Percentiles rank a stretch among this genome's conserved stretches.
Conservation (phyloP, 352 stramenopile species). For the Phytophthora meadii region DNA sequence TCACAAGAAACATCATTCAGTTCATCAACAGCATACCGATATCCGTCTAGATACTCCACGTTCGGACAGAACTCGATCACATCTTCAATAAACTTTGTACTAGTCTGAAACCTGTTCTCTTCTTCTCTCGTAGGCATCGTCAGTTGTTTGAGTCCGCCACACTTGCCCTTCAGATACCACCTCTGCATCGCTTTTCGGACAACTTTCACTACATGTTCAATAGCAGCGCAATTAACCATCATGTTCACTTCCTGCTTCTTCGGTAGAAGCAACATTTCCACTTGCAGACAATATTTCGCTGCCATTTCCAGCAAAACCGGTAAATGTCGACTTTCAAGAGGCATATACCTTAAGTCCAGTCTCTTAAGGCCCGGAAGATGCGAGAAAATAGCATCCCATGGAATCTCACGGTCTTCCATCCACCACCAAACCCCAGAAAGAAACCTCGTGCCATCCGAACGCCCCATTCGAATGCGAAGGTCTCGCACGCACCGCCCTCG, state of each 20-base stretch:
- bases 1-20: conserved; percentile 37
- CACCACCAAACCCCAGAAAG: conserved; percentile 33
- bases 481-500: conserved; percentile 36
- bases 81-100: conserved; percentile 40
- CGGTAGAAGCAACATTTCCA: conserved; percentile 41
- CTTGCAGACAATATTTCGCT: conserved; percentile 37
- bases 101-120: conserved; percentile 22
- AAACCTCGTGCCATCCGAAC: conserved; percentile 36
- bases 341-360: conserved; percentile 39
- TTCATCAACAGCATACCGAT: conserved; percentile 38
- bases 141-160: conserved; percentile 47
- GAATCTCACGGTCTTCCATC: conserved; percentile 42
- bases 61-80: conserved; percentile 45
- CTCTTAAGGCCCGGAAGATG: conserved; percentile 30
- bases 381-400: conserved; percentile 34
- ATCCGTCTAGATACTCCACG: conserved; percentile 44
- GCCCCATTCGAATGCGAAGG: conserved; percentile 45
- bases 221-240: conserved; percentile 15
- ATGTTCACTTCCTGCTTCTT: conserved; percentile 22
- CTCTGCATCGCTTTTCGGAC: conserved; percentile 37
- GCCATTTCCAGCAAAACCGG: conserved; percentile 30
- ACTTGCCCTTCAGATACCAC: conserved; percentile 39
- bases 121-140: conserved; percentile 37
- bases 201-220: conserved; percentile 30
- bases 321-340: conserved; percentile 37